phyloP scores from a whole-genome alignment of 305 asterid species.

The Fraxinus platypoda region DNA sequence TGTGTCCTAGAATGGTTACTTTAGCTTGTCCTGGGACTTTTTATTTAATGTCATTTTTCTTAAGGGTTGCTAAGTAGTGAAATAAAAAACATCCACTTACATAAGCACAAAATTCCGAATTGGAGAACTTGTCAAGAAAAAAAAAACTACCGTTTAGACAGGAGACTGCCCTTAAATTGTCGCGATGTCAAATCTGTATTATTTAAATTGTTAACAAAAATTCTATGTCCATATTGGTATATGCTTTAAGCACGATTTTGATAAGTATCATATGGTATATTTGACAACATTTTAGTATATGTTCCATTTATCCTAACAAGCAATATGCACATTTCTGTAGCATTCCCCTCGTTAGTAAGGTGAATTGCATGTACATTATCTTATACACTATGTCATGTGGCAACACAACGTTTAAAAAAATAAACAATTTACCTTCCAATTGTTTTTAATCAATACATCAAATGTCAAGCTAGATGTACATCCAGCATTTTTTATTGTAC shows the following conservation, averaged over 20 bases:
- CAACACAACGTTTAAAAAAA: too few relatives aligned
- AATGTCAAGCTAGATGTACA: too few relatives aligned
- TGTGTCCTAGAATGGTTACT: not conserved
- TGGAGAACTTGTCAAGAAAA: not conserved
- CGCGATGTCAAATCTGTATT: not conserved
- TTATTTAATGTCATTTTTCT: not conserved
- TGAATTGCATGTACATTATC: not conserved
- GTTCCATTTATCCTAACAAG: not conserved
- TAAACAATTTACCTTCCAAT: too few relatives aligned
- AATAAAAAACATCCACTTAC: not conserved
- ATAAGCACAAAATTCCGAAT: not conserved
- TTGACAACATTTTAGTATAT: not conserved
- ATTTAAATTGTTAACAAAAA: not conserved
- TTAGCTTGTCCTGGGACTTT: not conserved
- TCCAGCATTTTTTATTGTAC: not conserved
- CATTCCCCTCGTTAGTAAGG: not conserved
- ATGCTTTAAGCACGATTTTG: not conserved
- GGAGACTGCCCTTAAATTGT: not conserved
- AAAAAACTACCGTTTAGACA: not conserved
- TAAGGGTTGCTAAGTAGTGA: not conserved
- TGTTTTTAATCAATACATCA: too few relatives aligned
- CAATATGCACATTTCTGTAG: not conserved
- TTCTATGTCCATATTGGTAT: not conserved
- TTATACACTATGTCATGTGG: too few relatives aligned
- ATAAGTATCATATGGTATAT: not conserved